phyloP scores from a whole-genome alignment of 768 basidiomycete species.

The Mycena indigotica region DNA sequence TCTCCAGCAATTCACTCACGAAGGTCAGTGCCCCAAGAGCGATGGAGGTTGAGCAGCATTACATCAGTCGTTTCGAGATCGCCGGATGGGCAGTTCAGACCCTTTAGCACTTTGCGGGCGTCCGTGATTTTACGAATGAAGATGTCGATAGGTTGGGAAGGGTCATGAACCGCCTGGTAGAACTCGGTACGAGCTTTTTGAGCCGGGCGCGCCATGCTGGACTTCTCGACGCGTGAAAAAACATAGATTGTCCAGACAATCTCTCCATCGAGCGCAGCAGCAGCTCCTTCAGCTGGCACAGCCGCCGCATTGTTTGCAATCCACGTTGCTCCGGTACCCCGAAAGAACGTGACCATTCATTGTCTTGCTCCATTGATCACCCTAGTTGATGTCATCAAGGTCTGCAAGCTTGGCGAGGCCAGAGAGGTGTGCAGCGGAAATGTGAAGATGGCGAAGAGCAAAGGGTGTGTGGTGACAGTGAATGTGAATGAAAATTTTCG shows the following conservation, averaged over 20 bases:
- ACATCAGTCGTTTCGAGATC: slow-evolving; percentile 14
- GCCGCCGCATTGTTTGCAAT: not conserved
- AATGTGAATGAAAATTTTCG: not conserved
- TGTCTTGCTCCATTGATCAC: not conserved
- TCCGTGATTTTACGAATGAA: slow-evolving; percentile 2
- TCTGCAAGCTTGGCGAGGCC: not conserved
- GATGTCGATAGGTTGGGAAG: not conserved
- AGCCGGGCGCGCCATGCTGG: slow-evolving; percentile 1
- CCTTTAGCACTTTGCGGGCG: not conserved
- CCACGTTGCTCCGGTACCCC: not conserved
- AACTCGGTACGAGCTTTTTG: slow-evolving; percentile 5
- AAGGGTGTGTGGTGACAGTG: not conserved
- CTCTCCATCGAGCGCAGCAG: slow-evolving; percentile 4
- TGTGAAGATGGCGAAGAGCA: not conserved
- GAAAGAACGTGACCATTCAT: slow-evolving; percentile 3
- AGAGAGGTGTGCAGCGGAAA: not conserved
- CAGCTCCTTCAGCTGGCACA: not conserved
- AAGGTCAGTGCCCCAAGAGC: slow-evolving; percentile 8
- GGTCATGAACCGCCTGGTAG: slow-evolving; percentile 4
- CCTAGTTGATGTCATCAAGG: not conserved
- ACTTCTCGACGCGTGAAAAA: slow-evolving; percentile 7
- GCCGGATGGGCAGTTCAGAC: slow-evolving; percentile 8
- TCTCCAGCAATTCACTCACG: too few relatives aligned
- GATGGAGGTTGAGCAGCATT: slow-evolving; percentile 17
- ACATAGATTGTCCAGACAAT: slow-evolving; percentile 10